Base-by-base conservation (phyloP, 2,329 filamentous ascomycete species). In the Samsoniella hepiali region DNA sequence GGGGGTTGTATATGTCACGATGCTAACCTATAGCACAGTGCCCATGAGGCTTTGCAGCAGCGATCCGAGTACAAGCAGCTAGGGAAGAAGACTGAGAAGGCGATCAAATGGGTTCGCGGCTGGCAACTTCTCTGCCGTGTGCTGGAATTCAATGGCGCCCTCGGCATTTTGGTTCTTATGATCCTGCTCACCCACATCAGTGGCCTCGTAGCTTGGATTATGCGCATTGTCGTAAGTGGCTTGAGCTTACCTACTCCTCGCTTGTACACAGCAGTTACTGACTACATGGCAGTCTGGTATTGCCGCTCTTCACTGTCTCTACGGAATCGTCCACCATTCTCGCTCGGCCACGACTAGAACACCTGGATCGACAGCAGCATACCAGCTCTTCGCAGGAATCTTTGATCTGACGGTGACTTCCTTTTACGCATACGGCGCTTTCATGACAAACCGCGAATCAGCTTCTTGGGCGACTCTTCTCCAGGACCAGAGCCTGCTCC, bases 311-410 rank as follows among this genome's bases (percentile, higher is more conserved):
- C 88, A 93, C 72, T 87, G 85, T 17, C 70, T 87, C 22, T 98
- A 98, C 75, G 91, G 84, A 49, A 83, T 96, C 65, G 95, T 91
- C 70, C 93, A 97, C 73, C 85, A 96, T 45, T 81, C 85, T 15
- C 86, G 91, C 38, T 85, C 88, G 44, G 84, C 91, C 1, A 86
- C 86, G 55, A 84, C 82, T 51, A 87, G 93, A 58, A 87, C 93
- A 0, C 88, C 94, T 0, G 88, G 82, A 3, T 96, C 91, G 29
- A 91, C 92, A 22, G 88, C 91, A 15, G 94, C 91, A 67, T 98
- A 98, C 76, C 92, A 96, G 76, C 78, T 95, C 63, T 98, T 97
- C 73, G 87, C 93, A 3, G 82, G 85, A 11, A 78, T 92, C 50
- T 84, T 90, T 49, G 94, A 98, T 73, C 71, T 86, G 15, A 78